Evolutionary conservation across 306 rosid genomes (phyloP), one percentile per base, ranked within the genome.

Genomic region (Aeschynomene evenia): DNA sequence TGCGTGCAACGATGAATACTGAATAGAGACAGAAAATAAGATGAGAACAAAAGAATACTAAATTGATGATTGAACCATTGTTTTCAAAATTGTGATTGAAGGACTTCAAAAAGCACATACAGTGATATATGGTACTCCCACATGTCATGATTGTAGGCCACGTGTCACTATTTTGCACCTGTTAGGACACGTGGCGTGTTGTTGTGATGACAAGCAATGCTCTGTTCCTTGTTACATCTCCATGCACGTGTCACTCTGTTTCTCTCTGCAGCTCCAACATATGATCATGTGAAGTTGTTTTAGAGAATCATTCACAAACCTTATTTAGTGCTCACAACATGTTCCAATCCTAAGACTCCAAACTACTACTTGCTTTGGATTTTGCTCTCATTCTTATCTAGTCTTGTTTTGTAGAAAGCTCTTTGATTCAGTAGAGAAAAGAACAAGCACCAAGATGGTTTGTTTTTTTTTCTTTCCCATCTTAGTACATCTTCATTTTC

Each of bases 201-300:
- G 9, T 34, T 0, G 22, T 43, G 28, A 36, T 1, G 89, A 73
- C 92, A 83, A 21, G 36, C n/a, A 56, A 46, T 22, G 33, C 67
- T 28, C 65, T 12, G 16, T 21, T 42, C 33, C 74, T 53, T 22
- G 73, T 46, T 33, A 53, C 4, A 70, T 18, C 56, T 52, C 11
- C 64, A 24, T 67, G 75, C 51, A 83, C 89, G 96, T 89, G 91
- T 80, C 91, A 45, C 3, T 66, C 55, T 40, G 19, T 45, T 58
- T 36, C 49, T 68, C 75, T 0, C 45, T 9, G 0, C 58, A 29
- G 57, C 57, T 60, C 20, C 62, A 33, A 57, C 50, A 70, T 50
- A 65, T 26, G 74, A 43, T 58, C 58, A 52, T 68, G 62, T 69
- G 53, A 21, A 42, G 33, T 45, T 55, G 43, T n/a, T 45, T 45